Conservation (phyloP, 345 rosid species). For the Dimocarpus longan region DNA sequence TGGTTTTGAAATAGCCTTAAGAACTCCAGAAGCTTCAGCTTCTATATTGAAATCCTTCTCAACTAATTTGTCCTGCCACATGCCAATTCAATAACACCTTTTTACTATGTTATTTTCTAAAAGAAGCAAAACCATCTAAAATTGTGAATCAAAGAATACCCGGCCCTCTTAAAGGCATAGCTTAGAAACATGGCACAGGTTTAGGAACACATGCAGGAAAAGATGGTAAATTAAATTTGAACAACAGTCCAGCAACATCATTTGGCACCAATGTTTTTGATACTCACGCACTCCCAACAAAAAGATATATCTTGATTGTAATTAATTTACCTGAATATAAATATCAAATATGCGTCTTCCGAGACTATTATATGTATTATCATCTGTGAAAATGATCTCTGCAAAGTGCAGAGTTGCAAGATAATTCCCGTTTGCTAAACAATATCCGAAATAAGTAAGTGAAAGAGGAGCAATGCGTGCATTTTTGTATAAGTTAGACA, state of each 20-base stretch:
- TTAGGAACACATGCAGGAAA: background rate
- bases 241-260: slow-evolving; percentile 1
- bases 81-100: background rate
- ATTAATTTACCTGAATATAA: slow-evolving; percentile 55
- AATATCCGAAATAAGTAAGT: slow-evolving; percentile 70
- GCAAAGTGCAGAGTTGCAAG: slow-evolving; percentile 55
- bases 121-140: background rate
- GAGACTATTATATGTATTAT: slow-evolving; percentile 44
- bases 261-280: background rate
- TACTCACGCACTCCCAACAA: background rate
- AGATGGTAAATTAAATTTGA: background rate
- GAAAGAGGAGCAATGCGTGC: slow-evolving; percentile 61
- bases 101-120: background rate
- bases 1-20: slow-evolving; percentile 31
- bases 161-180: background rate
- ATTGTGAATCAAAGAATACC: background rate
- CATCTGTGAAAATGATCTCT: slow-evolving; percentile 58
- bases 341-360: slow-evolving; percentile 66
- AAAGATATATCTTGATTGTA: slow-evolving; percentile 7
- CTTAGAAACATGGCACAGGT: background rate
- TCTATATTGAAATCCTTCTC: slow-evolving; percentile 54
- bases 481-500: slow-evolving; percentile 46
- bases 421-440: slow-evolving; percentile 63
- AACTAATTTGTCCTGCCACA: slow-evolving; percentile 45
- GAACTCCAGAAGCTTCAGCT: slow-evolving; percentile 52